phyloP scores from a whole-genome alignment of 192 early-diverging fungal species.

The Coemansia biformis region DNA sequence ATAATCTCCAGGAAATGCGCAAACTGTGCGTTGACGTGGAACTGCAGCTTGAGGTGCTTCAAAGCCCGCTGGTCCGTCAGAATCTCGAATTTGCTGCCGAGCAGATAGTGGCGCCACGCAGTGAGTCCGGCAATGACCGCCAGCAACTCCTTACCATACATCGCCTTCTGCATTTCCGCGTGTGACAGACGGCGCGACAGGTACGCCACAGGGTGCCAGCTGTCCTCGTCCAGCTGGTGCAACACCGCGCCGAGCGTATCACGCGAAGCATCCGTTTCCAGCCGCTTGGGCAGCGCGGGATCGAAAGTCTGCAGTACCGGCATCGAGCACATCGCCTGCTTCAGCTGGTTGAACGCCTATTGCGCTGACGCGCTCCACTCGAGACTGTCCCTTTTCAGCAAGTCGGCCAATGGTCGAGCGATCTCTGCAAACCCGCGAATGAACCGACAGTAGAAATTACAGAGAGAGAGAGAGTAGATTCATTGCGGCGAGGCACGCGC shows the following conservation, averaged over 20 bases:
- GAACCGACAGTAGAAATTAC: slow-evolving; percentile 5
- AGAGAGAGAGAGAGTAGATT: no score
- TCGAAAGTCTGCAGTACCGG: slow-evolving; percentile 12
- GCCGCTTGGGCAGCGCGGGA: background rate
- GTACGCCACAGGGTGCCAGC: slow-evolving; percentile 8
- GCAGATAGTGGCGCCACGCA: no score
- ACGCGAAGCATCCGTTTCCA: slow-evolving; percentile 8
- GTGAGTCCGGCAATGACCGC: no score
- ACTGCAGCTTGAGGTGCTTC: no score
- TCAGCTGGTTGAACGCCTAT: slow-evolving; percentile 3
- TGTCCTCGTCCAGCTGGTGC: background rate
- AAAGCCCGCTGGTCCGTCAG: no score
- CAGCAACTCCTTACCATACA: no score
- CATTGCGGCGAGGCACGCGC: no score
- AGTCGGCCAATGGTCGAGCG: slow-evolving; percentile 4
- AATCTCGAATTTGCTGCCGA: no score
- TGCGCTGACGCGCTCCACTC: slow-evolving; percentile 1
- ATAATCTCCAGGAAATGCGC: no score
- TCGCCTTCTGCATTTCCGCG: slow-evolving; percentile 5
- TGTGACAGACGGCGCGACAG: background rate
- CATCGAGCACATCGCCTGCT: slow-evolving; percentile 2
- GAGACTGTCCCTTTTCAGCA: slow-evolving; percentile 4
- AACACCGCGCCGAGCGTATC: slow-evolving; percentile 9
- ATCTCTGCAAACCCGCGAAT: slow-evolving; percentile 2
- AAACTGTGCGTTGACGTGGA: no score